Percentiles rank a stretch among this genome's conserved stretches.
These are phyloP conservation scores for Neurospora intermedia DNA, from an alignment of 495 filamentous ascomycete species.

Conservation along the genomic window DNA sequence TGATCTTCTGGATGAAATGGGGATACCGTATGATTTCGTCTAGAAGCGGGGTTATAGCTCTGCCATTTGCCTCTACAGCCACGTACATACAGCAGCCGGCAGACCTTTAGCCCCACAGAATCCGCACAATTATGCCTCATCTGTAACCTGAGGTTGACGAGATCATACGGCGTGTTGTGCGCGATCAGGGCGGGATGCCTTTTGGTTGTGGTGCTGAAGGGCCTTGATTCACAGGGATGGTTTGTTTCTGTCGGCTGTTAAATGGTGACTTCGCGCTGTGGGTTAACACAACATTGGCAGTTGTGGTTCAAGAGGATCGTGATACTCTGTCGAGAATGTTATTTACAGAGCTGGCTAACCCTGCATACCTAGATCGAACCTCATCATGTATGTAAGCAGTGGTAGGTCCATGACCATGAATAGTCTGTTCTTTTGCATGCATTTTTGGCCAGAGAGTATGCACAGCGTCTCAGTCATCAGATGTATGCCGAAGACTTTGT, in stretches of 20 bases:
- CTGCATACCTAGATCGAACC: not conserved
- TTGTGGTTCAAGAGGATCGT: not conserved
- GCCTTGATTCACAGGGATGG: not conserved
- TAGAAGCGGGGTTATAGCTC: not conserved
- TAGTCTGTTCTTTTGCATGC: not conserved
- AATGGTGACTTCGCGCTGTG: not conserved
- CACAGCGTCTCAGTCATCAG: not conserved
- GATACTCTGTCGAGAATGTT: not conserved
- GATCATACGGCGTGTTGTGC: not conserved
- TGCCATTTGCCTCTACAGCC: not conserved
- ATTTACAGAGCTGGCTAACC: not conserved
- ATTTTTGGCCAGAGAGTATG: not conserved
- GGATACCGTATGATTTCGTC: not conserved
- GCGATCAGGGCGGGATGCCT: not conserved
- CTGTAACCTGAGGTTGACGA: not conserved
- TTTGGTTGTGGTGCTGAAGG: not conserved
- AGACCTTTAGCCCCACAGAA: not conserved
- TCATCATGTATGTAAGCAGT: not conserved
- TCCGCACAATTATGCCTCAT: not conserved
- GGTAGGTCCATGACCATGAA: not conserved
- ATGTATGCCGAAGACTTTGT: not conserved
- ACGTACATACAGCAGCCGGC: not conserved
- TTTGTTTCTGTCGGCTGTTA: not conserved
- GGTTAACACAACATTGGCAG: not conserved
- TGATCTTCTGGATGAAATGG: not conserved